Conservation (phyloP, 139 green algal species). For the Micromonas pusilla region DNA sequence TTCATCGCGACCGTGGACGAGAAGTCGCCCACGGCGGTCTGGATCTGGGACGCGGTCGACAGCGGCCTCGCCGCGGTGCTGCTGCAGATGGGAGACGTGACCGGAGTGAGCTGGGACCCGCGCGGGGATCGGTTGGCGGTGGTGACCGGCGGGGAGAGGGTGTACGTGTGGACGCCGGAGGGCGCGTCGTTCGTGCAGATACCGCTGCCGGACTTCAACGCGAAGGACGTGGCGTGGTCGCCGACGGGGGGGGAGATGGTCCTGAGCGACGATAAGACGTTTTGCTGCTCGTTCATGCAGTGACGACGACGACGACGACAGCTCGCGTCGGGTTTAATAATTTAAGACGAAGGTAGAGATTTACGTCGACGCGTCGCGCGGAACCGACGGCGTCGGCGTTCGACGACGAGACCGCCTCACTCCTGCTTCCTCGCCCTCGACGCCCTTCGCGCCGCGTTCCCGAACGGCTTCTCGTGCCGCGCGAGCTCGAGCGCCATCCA, state of each 20-base stretch:
- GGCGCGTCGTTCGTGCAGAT: slow-evolving; percentile 75
- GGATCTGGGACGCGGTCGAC: slow-evolving; percentile 66
- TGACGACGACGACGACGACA: not conserved
- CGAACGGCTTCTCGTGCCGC: not conserved
- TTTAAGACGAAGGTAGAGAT: too few species aligned
- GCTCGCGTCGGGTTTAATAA: too few species aligned
- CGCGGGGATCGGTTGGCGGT: slow-evolving; percentile 45
- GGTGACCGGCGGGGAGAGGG: slow-evolving; percentile 41
- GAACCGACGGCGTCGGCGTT: too few species aligned
- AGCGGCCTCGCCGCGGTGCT: slow-evolving; percentile 61
- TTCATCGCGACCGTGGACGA: slow-evolving; percentile 71
- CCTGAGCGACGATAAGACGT: slow-evolving; percentile 50
- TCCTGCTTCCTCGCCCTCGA: not conserved
- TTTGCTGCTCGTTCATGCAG: slow-evolving; percentile 63
- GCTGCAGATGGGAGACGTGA: slow-evolving; percentile 50
- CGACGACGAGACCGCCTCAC: too few species aligned
- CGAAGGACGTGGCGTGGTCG: slow-evolving; percentile 47
- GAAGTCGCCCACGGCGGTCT: slow-evolving; percentile 54
- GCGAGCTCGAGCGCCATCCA: not conserved
- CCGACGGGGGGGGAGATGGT: slow-evolving; percentile 42
- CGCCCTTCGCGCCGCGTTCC: not conserved
- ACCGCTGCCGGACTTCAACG: slow-evolving; percentile 59
- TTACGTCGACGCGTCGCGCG: too few species aligned
- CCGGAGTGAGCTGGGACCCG: slow-evolving; percentile 47
- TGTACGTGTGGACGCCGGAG: slow-evolving; percentile 73